Evolutionary conservation across 345 rosid genomes (phyloP).

Genomic region (Clausena lansium): DNA sequence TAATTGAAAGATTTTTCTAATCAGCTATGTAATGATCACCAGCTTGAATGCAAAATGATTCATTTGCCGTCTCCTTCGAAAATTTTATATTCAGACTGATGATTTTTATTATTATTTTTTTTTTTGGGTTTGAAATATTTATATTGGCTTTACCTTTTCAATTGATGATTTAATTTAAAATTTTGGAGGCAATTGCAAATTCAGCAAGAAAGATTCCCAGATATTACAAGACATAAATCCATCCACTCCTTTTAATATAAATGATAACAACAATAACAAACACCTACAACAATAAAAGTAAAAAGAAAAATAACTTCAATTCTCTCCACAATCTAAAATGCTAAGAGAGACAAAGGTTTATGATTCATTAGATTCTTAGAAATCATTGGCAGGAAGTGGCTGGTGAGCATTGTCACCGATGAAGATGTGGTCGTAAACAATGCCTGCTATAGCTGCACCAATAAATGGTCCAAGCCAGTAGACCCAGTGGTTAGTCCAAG

Average conservation of each 20-base stretch:
- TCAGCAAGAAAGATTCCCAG: neutral
- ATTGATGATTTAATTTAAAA: neutral
- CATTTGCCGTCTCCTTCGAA: neutral
- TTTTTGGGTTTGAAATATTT: neutral
- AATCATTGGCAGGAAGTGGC: slow-evolving; percentile 47
- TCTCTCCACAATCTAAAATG: slow-evolving; percentile 12
- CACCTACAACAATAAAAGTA: neutral
- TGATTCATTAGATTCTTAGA: slow-evolving; percentile 17
- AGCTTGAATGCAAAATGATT: neutral
- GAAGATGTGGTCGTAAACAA: slow-evolving; percentile 56
- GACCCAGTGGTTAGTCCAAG: slow-evolving; percentile 69
- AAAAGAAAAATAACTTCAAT: neutral
- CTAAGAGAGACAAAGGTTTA: slow-evolving; percentile 5
- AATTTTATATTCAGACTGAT: too few species aligned
- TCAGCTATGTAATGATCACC: too few species aligned
- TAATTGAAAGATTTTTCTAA: neutral
- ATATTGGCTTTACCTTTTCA: neutral
- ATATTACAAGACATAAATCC: neutral
- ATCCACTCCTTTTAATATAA: neutral
- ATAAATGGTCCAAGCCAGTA: slow-evolving; percentile 66
- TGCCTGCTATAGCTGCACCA: slow-evolving; percentile 57
- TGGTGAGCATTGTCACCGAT: slow-evolving; percentile 38
- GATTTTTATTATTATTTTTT: too few species aligned
- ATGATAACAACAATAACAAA: neutral
- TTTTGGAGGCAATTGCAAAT: neutral